Evolutionary conservation across 345 rosid species (phyloP).

Genomic region (Mallotus nudiflorus): DNA sequence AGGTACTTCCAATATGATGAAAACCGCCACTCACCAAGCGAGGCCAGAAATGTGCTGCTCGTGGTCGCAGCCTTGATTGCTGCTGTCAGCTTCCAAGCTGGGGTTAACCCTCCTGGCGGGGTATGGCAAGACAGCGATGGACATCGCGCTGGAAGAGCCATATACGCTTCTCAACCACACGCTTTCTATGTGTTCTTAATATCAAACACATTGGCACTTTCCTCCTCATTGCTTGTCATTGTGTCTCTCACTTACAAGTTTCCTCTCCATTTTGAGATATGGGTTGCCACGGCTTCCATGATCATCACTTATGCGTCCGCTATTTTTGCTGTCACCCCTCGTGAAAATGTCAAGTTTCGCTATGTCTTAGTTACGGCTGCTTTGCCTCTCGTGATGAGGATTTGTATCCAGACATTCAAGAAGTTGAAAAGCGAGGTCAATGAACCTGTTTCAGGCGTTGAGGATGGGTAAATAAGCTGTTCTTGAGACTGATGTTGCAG

Average conservation of each 20-base stretch:
- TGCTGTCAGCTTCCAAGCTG: slow-evolving; percentile 45
- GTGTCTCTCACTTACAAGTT: slow-evolving; percentile 12
- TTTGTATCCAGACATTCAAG: slow-evolving; percentile 10
- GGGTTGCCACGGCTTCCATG: slow-evolving; percentile 17
- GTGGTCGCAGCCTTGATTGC: slow-evolving; percentile 35
- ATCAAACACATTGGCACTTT: slow-evolving; percentile 9
- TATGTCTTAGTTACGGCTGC: slow-evolving; percentile 10
- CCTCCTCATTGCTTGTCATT: slow-evolving; percentile 12
- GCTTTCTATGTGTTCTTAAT: slow-evolving; percentile 32
- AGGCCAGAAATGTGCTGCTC: slow-evolving; percentile 26
- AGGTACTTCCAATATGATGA: slow-evolving; percentile 1
- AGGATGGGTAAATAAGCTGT: too few species aligned
- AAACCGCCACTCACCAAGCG: slow-evolving; percentile 1
- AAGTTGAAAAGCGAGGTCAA: neutral
- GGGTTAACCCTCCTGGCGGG: slow-evolving; percentile 37
- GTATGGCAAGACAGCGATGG: slow-evolving; percentile 37
- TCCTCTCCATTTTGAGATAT: slow-evolving; percentile 19
- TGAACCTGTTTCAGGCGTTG: neutral
- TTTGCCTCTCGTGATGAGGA: slow-evolving; percentile 6
- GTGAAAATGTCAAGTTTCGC: slow-evolving; percentile 10
- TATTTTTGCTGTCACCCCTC: slow-evolving; percentile 19
- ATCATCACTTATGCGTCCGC: slow-evolving; percentile 22
- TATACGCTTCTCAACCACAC: slow-evolving; percentile 7
- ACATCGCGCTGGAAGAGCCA: slow-evolving; percentile 19
- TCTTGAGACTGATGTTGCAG: too few species aligned